Percentiles rank a stretch among this genome's conserved stretches.
These are phyloP conservation scores for Gypsophila paniculata DNA, from an alignment of 179 eudicot genomes.

Conservation along the genomic window DNA sequence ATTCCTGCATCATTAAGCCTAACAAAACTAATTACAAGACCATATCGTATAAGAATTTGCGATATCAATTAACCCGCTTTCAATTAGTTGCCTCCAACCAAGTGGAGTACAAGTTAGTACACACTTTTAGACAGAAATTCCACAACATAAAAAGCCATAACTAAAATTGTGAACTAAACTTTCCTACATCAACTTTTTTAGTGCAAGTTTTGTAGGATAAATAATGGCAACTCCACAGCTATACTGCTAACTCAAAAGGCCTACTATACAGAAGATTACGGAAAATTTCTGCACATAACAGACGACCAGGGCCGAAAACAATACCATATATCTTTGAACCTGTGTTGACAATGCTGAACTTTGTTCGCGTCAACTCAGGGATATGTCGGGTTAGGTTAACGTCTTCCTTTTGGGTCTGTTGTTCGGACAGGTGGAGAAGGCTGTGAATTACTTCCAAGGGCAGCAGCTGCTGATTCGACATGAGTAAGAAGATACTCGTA, in stretches of 20 bases:
- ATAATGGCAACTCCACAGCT: constrained; percentile 16
- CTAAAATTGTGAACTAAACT: constrained; percentile 18
- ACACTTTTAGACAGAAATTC: neutral
- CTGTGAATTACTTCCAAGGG: constrained; percentile 63
- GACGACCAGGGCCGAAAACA: neutral
- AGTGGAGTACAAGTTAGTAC: neutral
- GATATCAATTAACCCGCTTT: constrained; percentile 4
- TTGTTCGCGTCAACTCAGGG: constrained; percentile 3
- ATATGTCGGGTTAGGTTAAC: constrained; percentile 25
- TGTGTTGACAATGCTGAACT: constrained; percentile 18
- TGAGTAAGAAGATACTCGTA: constrained; percentile 89
- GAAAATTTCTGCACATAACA: constrained; percentile 33
- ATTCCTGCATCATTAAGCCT: too few relatives aligned
- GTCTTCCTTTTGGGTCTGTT: constrained; percentile 47
- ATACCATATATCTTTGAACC: constrained; percentile 12
- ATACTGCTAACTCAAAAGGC: constrained; percentile 20
- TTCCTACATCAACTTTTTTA: constrained; percentile 13
- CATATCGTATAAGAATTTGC: too few relatives aligned
- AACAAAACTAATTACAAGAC: too few relatives aligned
- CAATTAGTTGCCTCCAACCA: constrained; percentile 10
- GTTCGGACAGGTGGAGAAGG: constrained; percentile 32
- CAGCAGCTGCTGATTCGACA: constrained; percentile 94
- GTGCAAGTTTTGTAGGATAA: constrained; percentile 11
- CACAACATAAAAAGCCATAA: constrained; percentile 19
- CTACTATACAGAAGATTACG: constrained; percentile 29